Evolutionary conservation across 805 yeast genomes (phyloP).

Genomic region (Ogataea henricii): DNA sequence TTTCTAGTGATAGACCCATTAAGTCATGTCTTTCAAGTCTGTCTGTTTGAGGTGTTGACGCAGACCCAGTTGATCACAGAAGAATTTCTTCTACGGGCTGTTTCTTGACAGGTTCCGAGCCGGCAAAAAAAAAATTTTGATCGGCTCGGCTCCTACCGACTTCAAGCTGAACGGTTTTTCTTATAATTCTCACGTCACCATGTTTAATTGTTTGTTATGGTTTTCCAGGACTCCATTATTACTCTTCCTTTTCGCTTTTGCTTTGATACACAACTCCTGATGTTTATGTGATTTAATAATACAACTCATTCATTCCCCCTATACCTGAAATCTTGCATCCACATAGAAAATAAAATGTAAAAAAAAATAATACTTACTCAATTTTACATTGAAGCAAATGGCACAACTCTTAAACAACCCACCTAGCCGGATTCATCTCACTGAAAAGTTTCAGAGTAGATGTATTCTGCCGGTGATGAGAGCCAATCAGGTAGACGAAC

Average conservation of each 20-base stretch:
- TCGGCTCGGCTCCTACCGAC: neutral
- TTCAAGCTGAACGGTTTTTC: neutral
- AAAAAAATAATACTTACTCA: too few relatives aligned
- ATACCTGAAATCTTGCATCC: too few relatives aligned
- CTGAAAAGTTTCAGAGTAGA: too few relatives aligned
- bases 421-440: too few relatives aligned
- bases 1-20: neutral
- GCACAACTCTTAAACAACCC: too few relatives aligned
- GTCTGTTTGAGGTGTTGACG: neutral
- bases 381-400: too few relatives aligned
- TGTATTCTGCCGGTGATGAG: too few relatives aligned
- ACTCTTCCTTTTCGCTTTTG: neutral
- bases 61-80: too few relatives aligned
- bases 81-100: too few relatives aligned
- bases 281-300: neutral
- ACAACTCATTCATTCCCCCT: neutral
- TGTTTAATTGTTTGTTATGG: neutral
- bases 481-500: too few relatives aligned
- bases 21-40: neutral
- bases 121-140: neutral
- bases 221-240: neutral
- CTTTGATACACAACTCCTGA: neutral
- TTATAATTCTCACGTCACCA: slow-evolving; percentile 3
- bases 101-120: neutral
- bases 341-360: too few relatives aligned